Evolutionary conservation across 257 asterid species (phyloP).

Genomic region (Scutellaria barbata): DNA sequence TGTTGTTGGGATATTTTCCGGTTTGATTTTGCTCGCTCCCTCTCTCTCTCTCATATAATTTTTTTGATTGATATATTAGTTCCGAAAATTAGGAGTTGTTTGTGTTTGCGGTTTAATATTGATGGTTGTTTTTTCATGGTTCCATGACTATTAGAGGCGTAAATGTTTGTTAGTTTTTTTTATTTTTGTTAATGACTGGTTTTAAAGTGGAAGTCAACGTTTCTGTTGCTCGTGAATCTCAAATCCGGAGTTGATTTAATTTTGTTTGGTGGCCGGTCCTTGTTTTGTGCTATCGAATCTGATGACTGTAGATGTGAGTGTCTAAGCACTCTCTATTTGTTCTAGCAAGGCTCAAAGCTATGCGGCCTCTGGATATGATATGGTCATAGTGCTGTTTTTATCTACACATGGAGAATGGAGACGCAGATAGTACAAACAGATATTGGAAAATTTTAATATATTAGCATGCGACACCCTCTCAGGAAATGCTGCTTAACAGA

Average conservation of each 20-base stretch:
- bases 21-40: constrained; percentile 43
- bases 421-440: neutral
- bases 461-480: constrained; percentile 9
- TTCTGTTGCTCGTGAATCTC: constrained; percentile 24
- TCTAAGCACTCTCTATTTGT: constrained; percentile 4
- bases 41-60: neutral
- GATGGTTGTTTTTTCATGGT: neutral
- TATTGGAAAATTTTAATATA: neutral
- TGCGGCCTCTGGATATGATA: constrained; percentile 9
- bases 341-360: constrained; percentile 24
- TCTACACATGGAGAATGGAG: constrained; percentile 20
- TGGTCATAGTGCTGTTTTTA: constrained; percentile 19
- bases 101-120: neutral
- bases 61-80: constrained; percentile 5
- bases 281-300: constrained; percentile 26
- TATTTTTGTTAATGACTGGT: neutral
- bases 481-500: constrained; percentile 3
- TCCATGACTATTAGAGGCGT: constrained; percentile 9
- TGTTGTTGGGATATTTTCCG: constrained; percentile 98
- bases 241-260: constrained; percentile 29
- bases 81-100: constrained; percentile 21
- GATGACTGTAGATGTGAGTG: constrained; percentile 25
- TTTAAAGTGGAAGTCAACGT: constrained; percentile 30
- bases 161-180: neutral
- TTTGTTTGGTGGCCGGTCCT: neutral